phyloP scores from a whole-genome alignment of 805 yeast species.

The Blastobotrys mokoenaii region DNA sequence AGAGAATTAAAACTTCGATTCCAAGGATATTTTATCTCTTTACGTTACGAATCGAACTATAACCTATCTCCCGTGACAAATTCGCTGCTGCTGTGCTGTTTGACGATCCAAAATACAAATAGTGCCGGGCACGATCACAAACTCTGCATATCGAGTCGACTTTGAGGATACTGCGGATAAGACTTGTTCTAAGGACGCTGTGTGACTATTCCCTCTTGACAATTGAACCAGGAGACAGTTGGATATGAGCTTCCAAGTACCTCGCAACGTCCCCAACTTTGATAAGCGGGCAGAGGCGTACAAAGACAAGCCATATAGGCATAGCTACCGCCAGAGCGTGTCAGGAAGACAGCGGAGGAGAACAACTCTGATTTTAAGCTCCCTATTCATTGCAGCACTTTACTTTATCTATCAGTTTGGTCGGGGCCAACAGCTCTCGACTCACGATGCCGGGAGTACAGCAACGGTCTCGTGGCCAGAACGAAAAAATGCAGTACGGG shows the following conservation, averaged over 20 bases:
- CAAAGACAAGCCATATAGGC: slow-evolving; percentile 41
- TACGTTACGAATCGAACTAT: too few relatives aligned
- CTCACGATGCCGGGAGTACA: slow-evolving; percentile 2
- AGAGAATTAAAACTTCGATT: too few relatives aligned
- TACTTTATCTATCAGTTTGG: slow-evolving; percentile 34
- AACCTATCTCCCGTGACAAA: too few relatives aligned
- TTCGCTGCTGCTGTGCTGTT: too few relatives aligned
- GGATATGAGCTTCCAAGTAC: slow-evolving; percentile 1
- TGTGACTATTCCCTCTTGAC: too few relatives aligned
- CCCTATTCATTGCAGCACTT: slow-evolving; percentile 33
- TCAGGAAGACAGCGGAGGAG: slow-evolving; percentile 13
- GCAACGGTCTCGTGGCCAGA: slow-evolving; percentile 33
- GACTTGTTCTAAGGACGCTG: too few relatives aligned
- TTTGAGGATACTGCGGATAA: too few relatives aligned
- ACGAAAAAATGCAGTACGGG: slow-evolving; percentile 50
- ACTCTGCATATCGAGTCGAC: too few relatives aligned
- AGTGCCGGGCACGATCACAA: too few relatives aligned
- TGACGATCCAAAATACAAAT: too few relatives aligned
- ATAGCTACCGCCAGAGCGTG: slow-evolving; percentile 2
- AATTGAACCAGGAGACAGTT: neutral
- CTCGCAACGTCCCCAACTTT: slow-evolving; percentile 4
- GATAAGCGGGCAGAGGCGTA: slow-evolving; percentile 26
- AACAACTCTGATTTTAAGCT: slow-evolving; percentile 37
- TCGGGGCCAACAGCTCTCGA: slow-evolving; percentile 1
- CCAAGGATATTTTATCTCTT: too few relatives aligned